Evolutionary conservation across 2,329 filamentous ascomycete genomes (phyloP).

Genomic region (Chalara sp.): DNA sequence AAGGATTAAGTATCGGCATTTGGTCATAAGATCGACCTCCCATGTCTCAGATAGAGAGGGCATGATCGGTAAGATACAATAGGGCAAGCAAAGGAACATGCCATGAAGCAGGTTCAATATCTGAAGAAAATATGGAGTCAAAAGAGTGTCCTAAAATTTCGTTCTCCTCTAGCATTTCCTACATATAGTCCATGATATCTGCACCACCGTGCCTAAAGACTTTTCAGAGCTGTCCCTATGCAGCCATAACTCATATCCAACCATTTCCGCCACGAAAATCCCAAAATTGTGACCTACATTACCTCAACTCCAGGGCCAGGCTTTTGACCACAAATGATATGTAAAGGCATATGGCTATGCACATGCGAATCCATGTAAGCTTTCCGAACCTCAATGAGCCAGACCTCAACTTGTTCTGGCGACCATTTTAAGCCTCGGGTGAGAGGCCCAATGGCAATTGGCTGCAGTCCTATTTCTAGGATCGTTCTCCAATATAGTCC

Average conservation of each 20-base stretch:
- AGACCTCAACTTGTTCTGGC: conserved; percentile 39
- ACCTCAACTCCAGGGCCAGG: conserved; percentile 20
- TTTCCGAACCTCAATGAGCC: conserved; percentile 40
- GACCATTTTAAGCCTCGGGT: conserved; percentile 41
- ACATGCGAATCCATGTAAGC: conserved; percentile 33
- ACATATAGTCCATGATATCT: no score
- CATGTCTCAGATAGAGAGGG: no score
- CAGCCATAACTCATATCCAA: neutral
- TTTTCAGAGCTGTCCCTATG: no score
- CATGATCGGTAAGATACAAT: no score
- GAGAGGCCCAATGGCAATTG: conserved; percentile 42
- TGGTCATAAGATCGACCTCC: no score
- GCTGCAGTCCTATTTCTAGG: conserved; percentile 40
- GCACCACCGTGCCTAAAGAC: no score
- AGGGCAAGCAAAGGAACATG: no score
- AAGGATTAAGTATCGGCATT: no score
- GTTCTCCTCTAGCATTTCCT: no score
- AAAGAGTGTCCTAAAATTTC: no score
- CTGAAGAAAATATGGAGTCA: neutral
- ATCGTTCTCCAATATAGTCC: conserved; percentile 43
- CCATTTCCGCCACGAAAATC: neutral
- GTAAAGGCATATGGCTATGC: conserved; percentile 47
- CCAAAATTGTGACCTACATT: neutral
- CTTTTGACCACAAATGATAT: conserved; percentile 46
- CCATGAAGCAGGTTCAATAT: neutral